phyloP scores from a whole-genome alignment of 805 yeast species.

The Myxozyma melibiosi region DNA sequence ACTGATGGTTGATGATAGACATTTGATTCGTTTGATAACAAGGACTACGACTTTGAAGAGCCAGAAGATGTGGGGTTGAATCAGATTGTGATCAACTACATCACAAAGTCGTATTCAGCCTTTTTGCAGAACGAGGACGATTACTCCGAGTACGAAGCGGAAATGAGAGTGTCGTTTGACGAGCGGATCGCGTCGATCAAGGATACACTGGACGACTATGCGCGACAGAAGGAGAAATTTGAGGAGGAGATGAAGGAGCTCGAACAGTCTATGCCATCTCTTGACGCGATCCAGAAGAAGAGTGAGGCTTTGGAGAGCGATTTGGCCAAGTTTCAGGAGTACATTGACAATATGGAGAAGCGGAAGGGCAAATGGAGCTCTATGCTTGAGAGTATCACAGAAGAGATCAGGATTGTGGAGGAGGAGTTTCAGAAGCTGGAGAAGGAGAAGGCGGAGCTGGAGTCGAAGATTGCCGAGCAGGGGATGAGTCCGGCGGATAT shows the following conservation, averaged over 20 bases:
- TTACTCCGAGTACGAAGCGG: constrained; percentile 55
- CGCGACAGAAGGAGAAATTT: constrained; percentile 47
- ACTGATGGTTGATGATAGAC: constrained; percentile 39
- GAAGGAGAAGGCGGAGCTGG: constrained; percentile 32
- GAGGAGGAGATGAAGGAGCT: constrained; percentile 48
- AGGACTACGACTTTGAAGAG: constrained; percentile 41
- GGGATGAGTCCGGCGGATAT: constrained; percentile 66
- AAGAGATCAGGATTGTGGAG: constrained; percentile 54
- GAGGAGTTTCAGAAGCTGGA: constrained; percentile 27
- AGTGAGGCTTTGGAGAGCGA: constrained; percentile 69
- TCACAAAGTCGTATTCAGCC: constrained; percentile 65
- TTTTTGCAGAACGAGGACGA: constrained; percentile 69
- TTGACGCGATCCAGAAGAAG: constrained; percentile 58
- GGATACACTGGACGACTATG: constrained; percentile 49
- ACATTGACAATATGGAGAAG: constrained; percentile 62
- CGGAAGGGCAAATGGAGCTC: constrained; percentile 66
- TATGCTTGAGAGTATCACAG: constrained; percentile 57
- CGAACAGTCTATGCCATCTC: constrained; percentile 49
- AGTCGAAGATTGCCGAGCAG: constrained; percentile 51
- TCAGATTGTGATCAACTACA: constrained; percentile 59
- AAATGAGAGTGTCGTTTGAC: constrained; percentile 60
- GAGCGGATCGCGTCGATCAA: constrained; percentile 54
- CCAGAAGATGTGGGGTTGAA: constrained; percentile 51
- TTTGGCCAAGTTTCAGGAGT: constrained; percentile 67
- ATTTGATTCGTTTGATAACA: constrained; percentile 46